phyloP scores from a whole-genome alignment of 2,329 filamentous ascomycete genomes.

The Teratosphaeriaceae sp. region DNA sequence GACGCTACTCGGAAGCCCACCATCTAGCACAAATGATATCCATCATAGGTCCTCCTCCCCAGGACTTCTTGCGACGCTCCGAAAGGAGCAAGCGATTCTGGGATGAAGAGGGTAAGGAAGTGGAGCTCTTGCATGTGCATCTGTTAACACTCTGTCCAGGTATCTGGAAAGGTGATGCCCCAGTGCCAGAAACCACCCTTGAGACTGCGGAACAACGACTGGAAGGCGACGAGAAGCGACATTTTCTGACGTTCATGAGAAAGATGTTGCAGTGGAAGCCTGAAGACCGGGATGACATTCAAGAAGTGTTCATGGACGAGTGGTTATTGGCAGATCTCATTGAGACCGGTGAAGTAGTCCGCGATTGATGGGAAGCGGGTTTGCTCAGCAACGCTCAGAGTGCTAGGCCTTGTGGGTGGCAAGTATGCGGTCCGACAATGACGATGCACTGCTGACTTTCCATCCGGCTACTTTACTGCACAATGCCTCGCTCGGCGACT shows the following conservation, averaged over 20 bases:
- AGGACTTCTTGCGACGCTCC: constrained; percentile 17
- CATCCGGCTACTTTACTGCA: too few relatives aligned
- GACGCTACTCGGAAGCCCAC: constrained; percentile 20
- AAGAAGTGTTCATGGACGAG: constrained; percentile 18
- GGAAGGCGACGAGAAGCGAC: constrained; percentile 4
- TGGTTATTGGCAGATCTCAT: constrained; percentile 22
- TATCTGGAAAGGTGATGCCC: constrained; percentile 16
- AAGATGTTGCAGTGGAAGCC: constrained; percentile 33
- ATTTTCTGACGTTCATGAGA: constrained; percentile 28
- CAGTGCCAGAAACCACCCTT: constrained; percentile 9
- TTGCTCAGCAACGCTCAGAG: too few relatives aligned
- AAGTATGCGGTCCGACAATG: too few relatives aligned
- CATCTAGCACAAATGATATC: constrained; percentile 23
- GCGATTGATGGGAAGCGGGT: too few relatives aligned
- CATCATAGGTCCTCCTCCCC: constrained; percentile 21
- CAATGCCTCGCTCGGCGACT: too few relatives aligned
- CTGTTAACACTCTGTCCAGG: constrained; percentile 14
- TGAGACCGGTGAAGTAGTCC: constrained; percentile 7
- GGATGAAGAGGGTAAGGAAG: constrained; percentile 18
- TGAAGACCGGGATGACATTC: constrained; percentile 22
- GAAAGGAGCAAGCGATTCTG: constrained; percentile 14
- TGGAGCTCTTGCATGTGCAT: constrained; percentile 19
- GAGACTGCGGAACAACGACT: constrained; percentile 18
- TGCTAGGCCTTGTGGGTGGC: too few relatives aligned
- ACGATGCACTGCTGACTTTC: too few relatives aligned